phyloP scores from a whole-genome alignment of 2,329 filamentous ascomycete genomes.

The Colletotrichum neosansevieriae region DNA sequence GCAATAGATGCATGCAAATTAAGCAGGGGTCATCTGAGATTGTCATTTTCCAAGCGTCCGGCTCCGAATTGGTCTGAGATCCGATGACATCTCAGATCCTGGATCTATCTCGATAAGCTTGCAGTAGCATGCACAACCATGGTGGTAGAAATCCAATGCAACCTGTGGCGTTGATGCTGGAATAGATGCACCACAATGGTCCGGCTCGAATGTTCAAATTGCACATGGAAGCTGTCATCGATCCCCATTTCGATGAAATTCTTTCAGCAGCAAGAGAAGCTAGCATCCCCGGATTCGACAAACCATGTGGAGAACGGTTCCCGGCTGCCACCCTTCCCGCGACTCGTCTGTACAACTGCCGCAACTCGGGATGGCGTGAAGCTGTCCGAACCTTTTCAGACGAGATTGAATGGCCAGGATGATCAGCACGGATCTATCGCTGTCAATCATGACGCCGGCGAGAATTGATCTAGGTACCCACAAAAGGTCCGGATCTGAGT shows the following conservation, averaged over 20 bases:
- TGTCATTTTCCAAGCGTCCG: neutral
- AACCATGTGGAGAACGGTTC: neutral
- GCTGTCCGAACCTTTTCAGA: neutral
- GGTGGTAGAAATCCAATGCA: neutral
- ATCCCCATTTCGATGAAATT: neutral
- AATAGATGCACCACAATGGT: neutral
- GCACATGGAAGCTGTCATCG: too few species aligned
- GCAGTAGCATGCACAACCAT: too few species aligned
- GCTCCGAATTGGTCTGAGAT: neutral
- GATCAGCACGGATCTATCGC: constrained; percentile 18
- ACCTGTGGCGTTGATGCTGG: too few species aligned
- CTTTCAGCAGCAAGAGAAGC: neutral
- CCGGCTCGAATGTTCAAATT: neutral
- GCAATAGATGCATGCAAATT: neutral
- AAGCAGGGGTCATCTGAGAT: neutral
- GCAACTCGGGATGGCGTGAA: neutral
- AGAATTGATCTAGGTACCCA: neutral
- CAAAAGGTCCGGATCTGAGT: neutral
- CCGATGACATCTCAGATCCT: neutral
- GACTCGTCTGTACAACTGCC: constrained; percentile 9
- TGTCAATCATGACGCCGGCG: constrained; percentile 18
- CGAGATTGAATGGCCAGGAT: neutral
- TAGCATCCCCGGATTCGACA: neutral
- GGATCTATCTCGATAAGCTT: neutral
- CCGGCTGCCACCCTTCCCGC: neutral